Evolutionary conservation across 805 yeast species (phyloP).

Genomic region (Yamadazyma kitorensis): DNA sequence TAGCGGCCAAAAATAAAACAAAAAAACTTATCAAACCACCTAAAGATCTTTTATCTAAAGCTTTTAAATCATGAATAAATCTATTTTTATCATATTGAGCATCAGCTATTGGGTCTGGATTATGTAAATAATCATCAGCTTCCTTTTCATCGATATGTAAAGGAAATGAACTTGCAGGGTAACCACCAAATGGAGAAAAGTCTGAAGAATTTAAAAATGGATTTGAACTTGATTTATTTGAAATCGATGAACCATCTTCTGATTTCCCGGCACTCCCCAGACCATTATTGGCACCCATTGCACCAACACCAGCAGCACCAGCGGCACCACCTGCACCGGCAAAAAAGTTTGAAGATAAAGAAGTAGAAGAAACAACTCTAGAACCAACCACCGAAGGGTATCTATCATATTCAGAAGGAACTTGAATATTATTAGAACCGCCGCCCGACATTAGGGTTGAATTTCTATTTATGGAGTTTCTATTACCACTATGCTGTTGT

Average conservation of each 20-base stretch:
- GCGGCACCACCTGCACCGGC: slow-evolving; percentile 2
- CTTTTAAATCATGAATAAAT: slow-evolving; percentile 59
- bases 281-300: slow-evolving; percentile 8
- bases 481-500: slow-evolving; percentile 4
- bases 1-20: slow-evolving; percentile 54
- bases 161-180: slow-evolving; percentile 91
- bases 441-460: slow-evolving; percentile 6
- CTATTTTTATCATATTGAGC: slow-evolving; percentile 77
- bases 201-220: slow-evolving; percentile 51
- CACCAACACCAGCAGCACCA: slow-evolving; percentile 3
- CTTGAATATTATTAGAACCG: slow-evolving; percentile 20
- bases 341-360: slow-evolving; percentile 23
- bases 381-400: slow-evolving; percentile 63
- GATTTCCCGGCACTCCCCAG: slow-evolving; percentile 8
- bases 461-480: slow-evolving; percentile 7
- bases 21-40: slow-evolving; percentile 64
- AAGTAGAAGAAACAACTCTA: slow-evolving; percentile 52
- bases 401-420: slow-evolving; percentile 61
- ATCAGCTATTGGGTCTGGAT: slow-evolving; percentile 93
- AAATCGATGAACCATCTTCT: slow-evolving; percentile 21
- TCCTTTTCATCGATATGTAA: slow-evolving; percentile 89
- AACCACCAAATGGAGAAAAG: slow-evolving; percentile 93
- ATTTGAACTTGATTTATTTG: slow-evolving; percentile 18
- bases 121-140: slow-evolving; percentile 91
- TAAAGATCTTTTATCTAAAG: slow-evolving; percentile 60